phyloP scores from a whole-genome alignment of 2,329 filamentous ascomycete genomes.

The Aspergillus floridensis region DNA sequence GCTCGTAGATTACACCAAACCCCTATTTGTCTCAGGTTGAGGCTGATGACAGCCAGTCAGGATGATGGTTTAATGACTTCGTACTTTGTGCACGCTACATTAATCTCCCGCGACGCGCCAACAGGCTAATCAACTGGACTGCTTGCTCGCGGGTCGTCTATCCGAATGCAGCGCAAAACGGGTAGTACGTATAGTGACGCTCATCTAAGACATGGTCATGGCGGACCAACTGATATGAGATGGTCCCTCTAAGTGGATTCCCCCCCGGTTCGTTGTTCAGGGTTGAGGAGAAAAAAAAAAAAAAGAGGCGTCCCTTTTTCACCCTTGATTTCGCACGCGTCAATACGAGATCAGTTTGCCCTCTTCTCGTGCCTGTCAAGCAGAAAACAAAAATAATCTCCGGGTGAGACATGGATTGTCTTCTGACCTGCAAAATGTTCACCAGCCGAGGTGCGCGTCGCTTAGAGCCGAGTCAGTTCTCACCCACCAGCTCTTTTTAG shows the following conservation, averaged over 20 bases:
- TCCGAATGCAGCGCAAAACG: neutral
- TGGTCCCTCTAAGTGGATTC: neutral
- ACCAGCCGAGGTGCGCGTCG: neutral
- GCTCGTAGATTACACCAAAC: neutral
- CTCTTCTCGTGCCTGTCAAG: neutral
- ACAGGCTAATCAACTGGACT: neutral
- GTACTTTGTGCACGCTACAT: neutral
- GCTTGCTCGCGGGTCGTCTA: neutral
- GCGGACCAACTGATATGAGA: neutral
- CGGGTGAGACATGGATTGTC: constrained; percentile 3
- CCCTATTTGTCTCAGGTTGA: constrained; percentile 6
- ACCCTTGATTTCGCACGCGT: neutral
- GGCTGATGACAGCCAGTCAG: constrained; percentile 1
- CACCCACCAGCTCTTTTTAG: neutral
- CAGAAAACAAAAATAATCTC: neutral
- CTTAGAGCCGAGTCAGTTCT: neutral
- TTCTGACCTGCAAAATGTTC: constrained; percentile 4
- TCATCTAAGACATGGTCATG: neutral
- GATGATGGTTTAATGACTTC: neutral
- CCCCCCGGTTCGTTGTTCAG: neutral
- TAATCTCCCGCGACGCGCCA: neutral
- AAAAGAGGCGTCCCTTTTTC: neutral
- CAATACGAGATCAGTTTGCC: neutral
- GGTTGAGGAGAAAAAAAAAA: neutral
- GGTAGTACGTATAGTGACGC: neutral